Evolutionary conservation across 768 basidiomycete genomes (phyloP).

Genomic region (Xerocomellus chrysenteron): DNA sequence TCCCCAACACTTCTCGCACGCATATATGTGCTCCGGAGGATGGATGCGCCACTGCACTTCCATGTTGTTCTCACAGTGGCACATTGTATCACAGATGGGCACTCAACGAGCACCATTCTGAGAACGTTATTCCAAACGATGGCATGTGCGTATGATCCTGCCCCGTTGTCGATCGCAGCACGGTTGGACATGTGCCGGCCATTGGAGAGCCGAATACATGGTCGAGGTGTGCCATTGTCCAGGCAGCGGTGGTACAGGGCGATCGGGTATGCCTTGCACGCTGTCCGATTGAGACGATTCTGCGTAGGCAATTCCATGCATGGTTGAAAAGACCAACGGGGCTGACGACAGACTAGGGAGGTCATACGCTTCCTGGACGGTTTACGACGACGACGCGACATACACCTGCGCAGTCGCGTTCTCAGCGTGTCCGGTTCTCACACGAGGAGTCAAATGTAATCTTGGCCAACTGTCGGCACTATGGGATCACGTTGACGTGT

Average conservation of each 20-base stretch:
- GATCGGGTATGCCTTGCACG: not conserved
- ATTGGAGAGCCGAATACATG: not conserved
- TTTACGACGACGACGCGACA: no score
- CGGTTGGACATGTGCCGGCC: not conserved
- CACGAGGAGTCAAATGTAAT: not conserved
- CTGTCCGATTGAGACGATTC: not conserved
- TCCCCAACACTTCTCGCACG: not conserved
- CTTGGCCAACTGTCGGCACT: not conserved
- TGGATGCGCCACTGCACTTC: not conserved
- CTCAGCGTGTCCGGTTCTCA: not conserved
- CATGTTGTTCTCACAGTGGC: not conserved
- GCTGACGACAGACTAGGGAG: not conserved
- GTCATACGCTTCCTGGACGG: not conserved
- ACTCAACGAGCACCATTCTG: not conserved
- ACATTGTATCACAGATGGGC: not conserved
- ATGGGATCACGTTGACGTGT: not conserved
- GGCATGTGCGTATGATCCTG: not conserved
- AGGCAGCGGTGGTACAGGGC: not conserved
- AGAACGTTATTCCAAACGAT: not conserved
- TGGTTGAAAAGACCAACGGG: not conserved
- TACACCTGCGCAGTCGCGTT: no score
- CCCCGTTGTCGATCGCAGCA: not conserved
- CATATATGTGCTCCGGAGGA: not conserved
- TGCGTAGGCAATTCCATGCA: not conserved
- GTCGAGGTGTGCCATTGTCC: not conserved